Evolutionary conservation across 768 basidiomycete genomes (phyloP).

Genomic region (Heimioporus sp.): DNA sequence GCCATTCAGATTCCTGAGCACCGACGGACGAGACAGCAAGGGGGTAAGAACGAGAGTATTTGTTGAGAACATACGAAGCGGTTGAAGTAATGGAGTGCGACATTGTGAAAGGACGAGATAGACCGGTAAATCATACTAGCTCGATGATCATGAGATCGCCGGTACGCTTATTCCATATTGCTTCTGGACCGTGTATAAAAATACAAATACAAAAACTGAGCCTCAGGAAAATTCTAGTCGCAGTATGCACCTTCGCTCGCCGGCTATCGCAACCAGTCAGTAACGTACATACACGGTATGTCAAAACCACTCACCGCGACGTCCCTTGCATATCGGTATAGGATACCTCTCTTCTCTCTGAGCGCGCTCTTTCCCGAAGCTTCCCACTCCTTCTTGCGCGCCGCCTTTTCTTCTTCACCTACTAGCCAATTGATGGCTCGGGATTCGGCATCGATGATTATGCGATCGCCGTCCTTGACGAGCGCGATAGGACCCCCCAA

Average conservation of each 20-base stretch:
- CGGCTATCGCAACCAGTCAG: slow-evolving; percentile 46
- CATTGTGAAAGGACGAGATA: slow-evolving; percentile 3
- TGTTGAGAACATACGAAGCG: slow-evolving; percentile 52
- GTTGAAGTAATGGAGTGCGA: slow-evolving; percentile 50
- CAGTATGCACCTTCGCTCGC: slow-evolving; percentile 82
- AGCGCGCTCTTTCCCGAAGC: slow-evolving; percentile 58
- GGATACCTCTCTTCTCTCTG: slow-evolving; percentile 70
- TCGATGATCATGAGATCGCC: too few relatives aligned
- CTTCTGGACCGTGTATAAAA: not conserved
- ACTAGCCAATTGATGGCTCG: slow-evolving; percentile 74
- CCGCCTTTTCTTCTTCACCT: slow-evolving; percentile 58
- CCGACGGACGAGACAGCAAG: not conserved
- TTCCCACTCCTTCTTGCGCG: slow-evolving; percentile 69
- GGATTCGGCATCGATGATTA: slow-evolving; percentile 68
- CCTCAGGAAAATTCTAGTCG: slow-evolving; percentile 46
- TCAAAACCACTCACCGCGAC: slow-evolving; percentile 67
- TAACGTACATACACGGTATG: not conserved
- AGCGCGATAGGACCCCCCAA: slow-evolving; percentile 87
- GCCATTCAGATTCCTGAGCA: slow-evolving; percentile 56
- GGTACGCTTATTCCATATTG: too few relatives aligned
- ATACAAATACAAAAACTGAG: not conserved
- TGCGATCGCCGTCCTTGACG: slow-evolving; percentile 77
- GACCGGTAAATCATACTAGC: too few relatives aligned
- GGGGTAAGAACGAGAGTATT: slow-evolving; percentile 68
- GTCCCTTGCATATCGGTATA: slow-evolving; percentile 81